A percentile compares a stretch with the other conserved stretches of the same genome.
Evolutionary conservation across 108 stramenopile genomes (phyloP).

Genomic region (Epipyxis sp.): DNA sequence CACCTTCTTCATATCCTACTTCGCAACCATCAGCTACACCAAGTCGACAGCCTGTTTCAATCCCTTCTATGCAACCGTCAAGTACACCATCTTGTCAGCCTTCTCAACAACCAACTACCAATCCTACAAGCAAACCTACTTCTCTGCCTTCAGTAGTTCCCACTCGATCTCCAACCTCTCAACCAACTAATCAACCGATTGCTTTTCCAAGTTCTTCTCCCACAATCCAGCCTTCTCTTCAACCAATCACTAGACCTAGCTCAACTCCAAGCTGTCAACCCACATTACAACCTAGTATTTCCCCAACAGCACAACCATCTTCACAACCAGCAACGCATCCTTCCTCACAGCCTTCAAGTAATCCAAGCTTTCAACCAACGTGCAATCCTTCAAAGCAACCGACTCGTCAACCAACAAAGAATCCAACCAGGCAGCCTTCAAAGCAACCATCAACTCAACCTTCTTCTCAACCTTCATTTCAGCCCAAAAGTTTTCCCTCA

Average conservation of each 20-base stretch:
- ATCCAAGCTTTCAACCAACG: neutral
- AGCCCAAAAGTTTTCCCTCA: neutral
- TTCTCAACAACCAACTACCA: too few relatives aligned
- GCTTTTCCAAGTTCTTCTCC: neutral
- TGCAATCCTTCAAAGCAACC: conserved; percentile 4
- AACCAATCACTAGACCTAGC: neutral
- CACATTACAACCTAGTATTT: neutral
- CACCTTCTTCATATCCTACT: neutral
- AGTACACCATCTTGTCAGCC: too few relatives aligned
- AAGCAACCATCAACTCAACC: conserved; percentile 22
- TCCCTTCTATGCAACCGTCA: too few relatives aligned
- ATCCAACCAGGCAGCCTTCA: conserved; percentile 8
- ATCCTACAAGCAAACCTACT: too few relatives aligned
- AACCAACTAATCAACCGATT: neutral
- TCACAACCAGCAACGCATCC: neutral
- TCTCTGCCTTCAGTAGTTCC: too few relatives aligned
- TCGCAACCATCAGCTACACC: too few relatives aligned
- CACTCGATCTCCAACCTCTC: neutral
- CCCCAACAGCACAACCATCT: neutral
- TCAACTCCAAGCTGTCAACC: neutral
- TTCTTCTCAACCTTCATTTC: neutral
- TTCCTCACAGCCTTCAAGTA: neutral
- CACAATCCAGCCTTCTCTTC: neutral
- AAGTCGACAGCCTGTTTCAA: too few relatives aligned
- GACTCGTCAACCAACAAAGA: neutral